Evolutionary conservation across 2,329 filamentous ascomycete species (phyloP), one percentile per base, ranked within the genome.

Genomic region (Aspergillus fumigatus): DNA sequence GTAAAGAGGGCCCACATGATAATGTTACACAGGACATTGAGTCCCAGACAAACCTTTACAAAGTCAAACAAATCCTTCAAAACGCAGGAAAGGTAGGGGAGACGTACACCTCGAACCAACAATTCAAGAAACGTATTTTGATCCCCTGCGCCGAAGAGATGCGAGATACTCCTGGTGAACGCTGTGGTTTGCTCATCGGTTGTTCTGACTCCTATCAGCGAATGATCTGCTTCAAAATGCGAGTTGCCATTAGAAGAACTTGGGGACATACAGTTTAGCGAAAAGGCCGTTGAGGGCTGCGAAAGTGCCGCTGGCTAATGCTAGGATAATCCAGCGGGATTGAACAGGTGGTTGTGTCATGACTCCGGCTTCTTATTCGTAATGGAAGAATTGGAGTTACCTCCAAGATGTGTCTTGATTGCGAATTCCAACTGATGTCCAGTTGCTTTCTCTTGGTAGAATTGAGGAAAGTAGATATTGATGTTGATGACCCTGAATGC

Each of bases 1-100:
- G 84, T 87, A 73, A 86, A 87, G 17, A 87, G 76, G 0, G 81
- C 82, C 84, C 84, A 87, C 84, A 87, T 87, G 26, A 83, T 77
- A 27, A 80, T 78, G 65, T 86, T 87, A 74, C 85, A 86, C 63
- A 83, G 65, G 57, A 87, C 74, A 64, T 87, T 87, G 51, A 86
- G 77, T 38, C 73, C 78, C 67, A 87, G 84, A 73, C 84, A 86
- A 62, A 80, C 70, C 82, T 84, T 58, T 48, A 50, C 38, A 23
- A 9, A 17, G 38, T 59, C 54, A 54, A 48, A 52, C 38, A 48
- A 26, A 26, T 52, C 9, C 77, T 69, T 38, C 19, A 21, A 47
- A 14, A 38, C 43, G n/a, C 21, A 50, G 26, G 9, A 27, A 50
- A 17, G 23, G 32, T 29, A 21, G 41, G 49, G 49, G 41, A 35